phyloP scores from a whole-genome alignment of 768 basidiomycete genomes.

The Tylopilus felleus region DNA sequence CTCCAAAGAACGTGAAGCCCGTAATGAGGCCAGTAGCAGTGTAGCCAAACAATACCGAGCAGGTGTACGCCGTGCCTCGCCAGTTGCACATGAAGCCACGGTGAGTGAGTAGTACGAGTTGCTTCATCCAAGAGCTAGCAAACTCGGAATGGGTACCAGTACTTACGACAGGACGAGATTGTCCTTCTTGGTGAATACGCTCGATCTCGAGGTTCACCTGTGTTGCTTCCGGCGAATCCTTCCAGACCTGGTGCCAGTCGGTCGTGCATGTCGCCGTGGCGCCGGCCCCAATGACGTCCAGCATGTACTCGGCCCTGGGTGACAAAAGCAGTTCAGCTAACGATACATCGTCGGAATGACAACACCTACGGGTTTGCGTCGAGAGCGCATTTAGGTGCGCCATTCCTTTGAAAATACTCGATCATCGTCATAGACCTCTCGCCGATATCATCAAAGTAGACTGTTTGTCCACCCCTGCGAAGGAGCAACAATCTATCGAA shows the following conservation, averaged over 20 bases:
- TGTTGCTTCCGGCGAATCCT: not conserved
- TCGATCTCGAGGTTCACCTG: not conserved
- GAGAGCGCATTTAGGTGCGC: not conserved
- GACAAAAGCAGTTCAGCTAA: not conserved
- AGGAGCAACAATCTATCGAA: constrained; percentile 54
- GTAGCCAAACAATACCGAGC: not conserved
- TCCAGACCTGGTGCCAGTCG: not conserved
- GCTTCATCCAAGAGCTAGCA: not conserved
- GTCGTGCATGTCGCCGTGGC: not conserved
- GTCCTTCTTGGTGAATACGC: not conserved
- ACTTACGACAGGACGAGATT: not conserved
- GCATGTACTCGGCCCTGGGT: not conserved
- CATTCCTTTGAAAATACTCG: constrained; percentile 17
- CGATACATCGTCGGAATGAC: not conserved
- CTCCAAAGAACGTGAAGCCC: not conserved
- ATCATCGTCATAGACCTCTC: constrained; percentile 21
- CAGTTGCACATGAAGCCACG: not conserved
- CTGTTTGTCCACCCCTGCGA: constrained; percentile 56
- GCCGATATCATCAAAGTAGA: constrained; percentile 57
- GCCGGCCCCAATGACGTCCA: not conserved
- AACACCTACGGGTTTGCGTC: not conserved
- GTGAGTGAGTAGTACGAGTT: not conserved
- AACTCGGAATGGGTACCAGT: not conserved
- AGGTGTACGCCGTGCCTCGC: not conserved
- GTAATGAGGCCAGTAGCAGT: not conserved